Evolutionary conservation across 129 eudicot genomes (phyloP).

Genomic region (Centella asiatica): DNA sequence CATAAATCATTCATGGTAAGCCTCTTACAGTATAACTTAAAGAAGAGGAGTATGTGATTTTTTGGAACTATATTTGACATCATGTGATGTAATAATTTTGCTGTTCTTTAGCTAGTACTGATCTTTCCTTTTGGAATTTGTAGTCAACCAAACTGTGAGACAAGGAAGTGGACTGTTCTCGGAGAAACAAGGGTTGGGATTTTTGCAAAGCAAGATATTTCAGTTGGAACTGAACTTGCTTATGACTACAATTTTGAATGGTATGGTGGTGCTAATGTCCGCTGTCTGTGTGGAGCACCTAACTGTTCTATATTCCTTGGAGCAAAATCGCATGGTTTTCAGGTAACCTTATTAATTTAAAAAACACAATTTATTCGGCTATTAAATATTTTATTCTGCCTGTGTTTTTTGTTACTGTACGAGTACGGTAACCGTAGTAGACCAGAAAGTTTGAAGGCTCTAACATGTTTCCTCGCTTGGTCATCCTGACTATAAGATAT

Average conservation of each 20-base stretch:
- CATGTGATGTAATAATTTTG: neutral
- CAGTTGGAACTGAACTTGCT: conserved; percentile 70
- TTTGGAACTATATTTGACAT: neutral
- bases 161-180: conserved; percentile 94
- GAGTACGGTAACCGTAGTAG: too few species aligned
- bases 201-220: conserved; percentile 70
- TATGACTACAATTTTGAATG: conserved; percentile 95
- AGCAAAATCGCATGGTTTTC: conserved; percentile 94
- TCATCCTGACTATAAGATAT: neutral
- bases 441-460: too few species aligned
- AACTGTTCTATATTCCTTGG: conserved; percentile 92
- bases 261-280: conserved; percentile 97
- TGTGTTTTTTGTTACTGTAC: too few species aligned
- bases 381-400: neutral
- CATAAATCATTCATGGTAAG: conserved; percentile 94
- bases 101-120: neutral
- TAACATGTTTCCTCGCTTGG: too few species aligned
- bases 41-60: neutral
- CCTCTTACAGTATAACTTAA: neutral
- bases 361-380: neutral
- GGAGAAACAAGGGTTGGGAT: conserved; percentile 94
- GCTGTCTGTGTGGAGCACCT: conserved; percentile 92
- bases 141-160: conserved; percentile 97
- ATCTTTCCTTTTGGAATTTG: conserved; percentile 13
- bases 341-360: conserved; percentile 20